Base-by-base conservation (phyloP, 2,329 filamentous ascomycete genomes). In the Monilinia fructicola region DNA sequence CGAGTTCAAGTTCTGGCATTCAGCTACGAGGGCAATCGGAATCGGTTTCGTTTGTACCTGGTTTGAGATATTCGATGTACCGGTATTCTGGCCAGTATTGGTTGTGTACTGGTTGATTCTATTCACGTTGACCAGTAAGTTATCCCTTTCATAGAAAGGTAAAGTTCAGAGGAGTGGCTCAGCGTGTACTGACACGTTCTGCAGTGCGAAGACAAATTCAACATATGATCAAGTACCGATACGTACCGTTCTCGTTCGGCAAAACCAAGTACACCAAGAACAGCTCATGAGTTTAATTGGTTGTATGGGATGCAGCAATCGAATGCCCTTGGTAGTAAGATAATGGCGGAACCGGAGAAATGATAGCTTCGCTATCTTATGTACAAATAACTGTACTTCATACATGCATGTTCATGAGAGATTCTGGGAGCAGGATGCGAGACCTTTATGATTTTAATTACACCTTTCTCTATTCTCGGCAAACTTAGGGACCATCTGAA, bases 141-240 rank as follows among this genome's bases (percentile, higher is more conserved):
- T 26, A 60, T 55, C 61, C 63, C 64, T n/a, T 38, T 21, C 52
- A 31, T 61, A 26, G 48, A 46, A 16, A n/a, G 2, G 53, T 26
- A 35, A 56, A 60, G 23, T 31, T 59, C 38, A 21, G 44, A 63
- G 14, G 14, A 6, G 16, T 65, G 59, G 69, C 71, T 68, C 72
- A 60, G 26, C 9, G 7, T n/a, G 5, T 23, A 38, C 58, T 61
- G 44, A 61, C 58, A 14, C 40, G 31, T 23, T 28, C 40, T 14
- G 40, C 74, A 96, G 93, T 99, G 95, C 88, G 95, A 80, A 92
- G 95, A 84, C 95, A 99, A 82, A 99, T 99, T 74, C 95, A 99
- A 82, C 95, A 98, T 82, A 99, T 99, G 95, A 94, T 99, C 85
- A 99, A 98, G 84, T 99, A 98, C 83, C 92, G 94, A 81, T 99